Evolutionary conservation across 73 alveolate genomes (phyloP).

Genomic region (Paramecium caudatum): DNA sequence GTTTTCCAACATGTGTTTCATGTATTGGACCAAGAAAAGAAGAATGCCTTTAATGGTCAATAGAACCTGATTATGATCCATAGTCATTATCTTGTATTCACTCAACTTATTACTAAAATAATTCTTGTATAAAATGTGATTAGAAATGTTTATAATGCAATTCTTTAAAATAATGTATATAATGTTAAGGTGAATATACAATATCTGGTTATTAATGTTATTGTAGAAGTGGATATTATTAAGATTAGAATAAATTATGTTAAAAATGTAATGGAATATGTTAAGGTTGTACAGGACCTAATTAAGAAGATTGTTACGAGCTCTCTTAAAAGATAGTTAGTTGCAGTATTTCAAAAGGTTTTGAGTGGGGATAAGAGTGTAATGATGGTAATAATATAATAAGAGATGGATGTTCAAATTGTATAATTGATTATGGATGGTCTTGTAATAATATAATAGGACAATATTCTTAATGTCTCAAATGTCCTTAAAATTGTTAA

Average conservation of each 20-base stretch:
- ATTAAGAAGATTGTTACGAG: constrained; percentile 23
- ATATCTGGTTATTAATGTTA: constrained; percentile 26
- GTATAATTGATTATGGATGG: constrained; percentile 45
- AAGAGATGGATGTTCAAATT: constrained; percentile 61
- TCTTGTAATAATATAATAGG: constrained; percentile 26
- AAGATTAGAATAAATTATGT: background rate
- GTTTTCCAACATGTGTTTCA: constrained; percentile 35
- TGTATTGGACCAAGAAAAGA: constrained; percentile 21
- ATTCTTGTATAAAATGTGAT: constrained; percentile 24
- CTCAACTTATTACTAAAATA: background rate
- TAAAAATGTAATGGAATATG: constrained; percentile 1
- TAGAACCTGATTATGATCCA: constrained; percentile 28
- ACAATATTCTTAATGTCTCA: background rate
- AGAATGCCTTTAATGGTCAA: constrained; percentile 32
- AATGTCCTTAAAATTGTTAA: constrained; percentile 6
- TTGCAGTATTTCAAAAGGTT: background rate
- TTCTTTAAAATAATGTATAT: background rate
- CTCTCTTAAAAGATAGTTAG: background rate
- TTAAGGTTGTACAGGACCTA: constrained; percentile 31
- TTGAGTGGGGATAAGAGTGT: constrained; percentile 11
- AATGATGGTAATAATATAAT: constrained; percentile 46
- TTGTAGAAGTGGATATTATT: constrained; percentile 48
- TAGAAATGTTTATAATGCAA: background rate
- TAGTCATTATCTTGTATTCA: background rate
- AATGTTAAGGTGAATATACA: background rate